phyloP scores from a whole-genome alignment of 345 rosid genomes.

The Camelina neglecta region DNA sequence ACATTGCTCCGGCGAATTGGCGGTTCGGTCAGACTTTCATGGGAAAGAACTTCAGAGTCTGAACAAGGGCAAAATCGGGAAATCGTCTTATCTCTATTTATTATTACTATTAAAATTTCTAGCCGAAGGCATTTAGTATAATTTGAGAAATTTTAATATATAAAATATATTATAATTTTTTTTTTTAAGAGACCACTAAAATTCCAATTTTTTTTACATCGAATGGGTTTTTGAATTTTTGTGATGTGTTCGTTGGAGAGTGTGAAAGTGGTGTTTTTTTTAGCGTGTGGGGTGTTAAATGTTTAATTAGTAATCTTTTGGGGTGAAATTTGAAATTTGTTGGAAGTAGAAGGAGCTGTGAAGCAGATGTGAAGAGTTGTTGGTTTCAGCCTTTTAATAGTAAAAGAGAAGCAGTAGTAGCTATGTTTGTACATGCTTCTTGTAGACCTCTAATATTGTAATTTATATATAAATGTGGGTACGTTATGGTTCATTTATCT shows the following conservation, averaged over 20 bases:
- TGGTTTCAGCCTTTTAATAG: neutral
- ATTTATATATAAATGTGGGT: conserved; percentile 20
- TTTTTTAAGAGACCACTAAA: conserved; percentile 28
- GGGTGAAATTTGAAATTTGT: conserved; percentile 33
- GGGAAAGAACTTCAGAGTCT: conserved; percentile 72
- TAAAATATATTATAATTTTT: conserved; percentile 15
- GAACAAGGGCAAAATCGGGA: conserved; percentile 22
- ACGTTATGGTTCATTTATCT: conserved; percentile 2
- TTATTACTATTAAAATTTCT: conserved; percentile 8
- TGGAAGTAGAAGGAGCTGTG: conserved; percentile 32
- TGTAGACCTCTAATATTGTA: conserved; percentile 31
- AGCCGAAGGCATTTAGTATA: conserved; percentile 40
- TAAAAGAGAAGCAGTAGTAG: conserved; percentile 20
- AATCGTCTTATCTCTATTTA: conserved; percentile 1
- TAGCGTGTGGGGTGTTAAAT: conserved; percentile 36
- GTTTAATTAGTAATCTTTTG: conserved; percentile 21
- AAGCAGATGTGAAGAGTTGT: conserved; percentile 25
- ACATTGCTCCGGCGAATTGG: conserved; percentile 69
- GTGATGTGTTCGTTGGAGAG: conserved; percentile 33
- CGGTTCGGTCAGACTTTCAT: conserved; percentile 77
- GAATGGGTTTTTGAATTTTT: conserved; percentile 8
- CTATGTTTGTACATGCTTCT: conserved; percentile 30
- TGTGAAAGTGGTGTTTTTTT: conserved; percentile 38
- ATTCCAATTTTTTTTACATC: conserved; percentile 29
- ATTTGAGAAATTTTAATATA: conserved; percentile 8